These are phyloP conservation scores for Zygotorulaspora chibaensis DNA, from an alignment of 805 yeast genomes.

Conservation along the genomic window DNA sequence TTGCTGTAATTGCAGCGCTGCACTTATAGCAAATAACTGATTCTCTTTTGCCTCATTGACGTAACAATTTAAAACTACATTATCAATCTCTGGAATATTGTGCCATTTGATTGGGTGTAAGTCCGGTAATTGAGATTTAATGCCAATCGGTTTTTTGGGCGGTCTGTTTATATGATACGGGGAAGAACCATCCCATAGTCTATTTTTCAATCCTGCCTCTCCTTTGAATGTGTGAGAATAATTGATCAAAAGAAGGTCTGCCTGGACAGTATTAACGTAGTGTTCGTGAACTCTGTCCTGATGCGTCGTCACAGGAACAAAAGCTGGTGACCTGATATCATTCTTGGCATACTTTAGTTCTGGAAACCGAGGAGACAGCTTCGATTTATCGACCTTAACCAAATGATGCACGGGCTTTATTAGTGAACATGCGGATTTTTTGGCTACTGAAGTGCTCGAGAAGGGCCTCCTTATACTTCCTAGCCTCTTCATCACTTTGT, in stretches of 20 bases:
- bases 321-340: slow-evolving; percentile 77
- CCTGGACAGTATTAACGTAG: slow-evolving; percentile 64
- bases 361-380: slow-evolving; percentile 70
- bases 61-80: slow-evolving; percentile 72
- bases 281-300: slow-evolving; percentile 79
- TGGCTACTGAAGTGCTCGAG: slow-evolving; percentile 34
- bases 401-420: slow-evolving; percentile 91
- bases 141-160: slow-evolving; percentile 69
- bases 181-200: slow-evolving; percentile 82
- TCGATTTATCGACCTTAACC: slow-evolving; percentile 67
- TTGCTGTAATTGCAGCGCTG: slow-evolving; percentile 79
- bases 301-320: slow-evolving; percentile 65
- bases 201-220: slow-evolving; percentile 59
- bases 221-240: slow-evolving; percentile 62
- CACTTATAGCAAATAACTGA: slow-evolving; percentile 68
- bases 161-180: slow-evolving; percentile 89
- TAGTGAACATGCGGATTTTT: slow-evolving; percentile 59
- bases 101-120: slow-evolving; percentile 59
- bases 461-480: slow-evolving; percentile 16
- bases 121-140: slow-evolving; percentile 68
- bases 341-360: slow-evolving; percentile 61
- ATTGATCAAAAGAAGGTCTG: slow-evolving; percentile 73
- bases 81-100: slow-evolving; percentile 67
- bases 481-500: not conserved
- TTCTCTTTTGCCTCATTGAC: slow-evolving; percentile 67